Percentiles rank a stretch among this genome's conserved stretches.
Evolutionary conservation across 2,329 filamentous ascomycete genomes (phyloP).

Genomic region (Colletotrichum cereale): DNA sequence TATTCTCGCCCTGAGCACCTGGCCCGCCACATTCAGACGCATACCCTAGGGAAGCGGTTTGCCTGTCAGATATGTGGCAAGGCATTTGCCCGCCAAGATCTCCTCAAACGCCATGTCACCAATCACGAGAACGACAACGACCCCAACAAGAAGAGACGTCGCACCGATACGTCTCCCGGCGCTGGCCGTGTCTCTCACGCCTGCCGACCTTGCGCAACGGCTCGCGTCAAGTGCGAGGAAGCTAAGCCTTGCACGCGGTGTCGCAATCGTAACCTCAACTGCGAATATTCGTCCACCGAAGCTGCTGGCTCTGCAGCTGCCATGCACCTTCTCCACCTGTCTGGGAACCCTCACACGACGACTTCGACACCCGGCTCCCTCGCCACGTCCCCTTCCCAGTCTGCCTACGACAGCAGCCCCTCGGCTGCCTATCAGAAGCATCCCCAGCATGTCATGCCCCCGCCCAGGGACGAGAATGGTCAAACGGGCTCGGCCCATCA

Average conservation of each 20-base stretch:
- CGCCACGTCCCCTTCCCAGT: constrained; percentile 42
- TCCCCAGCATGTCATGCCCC: constrained; percentile 38
- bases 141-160: constrained; percentile 60
- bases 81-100: constrained; percentile 65
- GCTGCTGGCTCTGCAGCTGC: constrained; percentile 55
- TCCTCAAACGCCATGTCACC: constrained; percentile 64
- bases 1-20: constrained; percentile 68
- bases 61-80: constrained; percentile 64
- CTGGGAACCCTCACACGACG: constrained; percentile 50
- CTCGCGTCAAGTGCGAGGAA: constrained; percentile 68
- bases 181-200: constrained; percentile 65
- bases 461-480: constrained; percentile 44
- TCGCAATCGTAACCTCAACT: constrained; percentile 59
- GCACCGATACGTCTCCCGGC: constrained; percentile 58
- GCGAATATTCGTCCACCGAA: constrained; percentile 56
- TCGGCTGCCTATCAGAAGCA: constrained; percentile 43
- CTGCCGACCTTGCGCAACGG: constrained; percentile 63
- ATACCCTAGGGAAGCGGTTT: constrained; percentile 64
- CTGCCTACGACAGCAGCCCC: constrained; percentile 39
- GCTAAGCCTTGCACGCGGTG: constrained; percentile 66
- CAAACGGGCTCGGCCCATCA: constrained; percentile 44
- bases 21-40: constrained; percentile 64
- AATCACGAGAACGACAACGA: constrained; percentile 63
- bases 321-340: constrained; percentile 59
- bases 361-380: constrained; percentile 39